These are phyloP conservation scores for Lepiota brunneoincarnata DNA, from an alignment of 768 basidiomycete genomes.

Conservation along the genomic window DNA sequence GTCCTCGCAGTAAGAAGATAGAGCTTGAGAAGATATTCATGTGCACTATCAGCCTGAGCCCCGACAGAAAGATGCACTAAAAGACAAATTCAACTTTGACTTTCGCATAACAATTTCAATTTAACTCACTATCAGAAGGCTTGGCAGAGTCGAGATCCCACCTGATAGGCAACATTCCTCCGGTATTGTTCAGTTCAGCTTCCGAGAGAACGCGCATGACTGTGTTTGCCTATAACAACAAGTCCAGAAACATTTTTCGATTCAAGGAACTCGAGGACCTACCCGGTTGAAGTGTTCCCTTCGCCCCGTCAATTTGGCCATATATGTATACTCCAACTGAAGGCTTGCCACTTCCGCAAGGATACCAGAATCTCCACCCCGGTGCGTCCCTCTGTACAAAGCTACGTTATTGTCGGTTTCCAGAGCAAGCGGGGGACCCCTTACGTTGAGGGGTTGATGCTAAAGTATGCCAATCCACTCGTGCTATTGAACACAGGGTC, in stretches of 20 bases:
- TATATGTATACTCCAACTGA: conserved; percentile 83
- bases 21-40: conserved; percentile 77
- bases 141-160: conserved; percentile 52
- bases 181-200: conserved; percentile 42
- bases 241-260: background rate
- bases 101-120: no score
- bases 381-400: conserved; percentile 12
- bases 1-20: conserved; percentile 64
- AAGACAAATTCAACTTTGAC: background rate
- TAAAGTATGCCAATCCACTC: conserved; percentile 68
- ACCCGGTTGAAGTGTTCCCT: conserved; percentile 58
- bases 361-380: conserved; percentile 34
- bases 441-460: conserved; percentile 64
- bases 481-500: conserved; percentile 70
- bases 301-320: conserved; percentile 76
- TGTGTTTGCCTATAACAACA: conserved; percentile 37
- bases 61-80: conserved; percentile 57
- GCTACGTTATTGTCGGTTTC: background rate
- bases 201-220: conserved; percentile 47
- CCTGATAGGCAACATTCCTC: conserved; percentile 61
- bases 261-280: conserved; percentile 15
- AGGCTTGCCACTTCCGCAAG: conserved; percentile 82
- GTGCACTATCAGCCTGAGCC: conserved; percentile 67
- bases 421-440: conserved; percentile 16
- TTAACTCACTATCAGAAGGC: conserved; percentile 44